Evolutionary conservation across 1,284 basidiomycete species (phyloP).

Genomic region (Ustilago bromivora): DNA sequence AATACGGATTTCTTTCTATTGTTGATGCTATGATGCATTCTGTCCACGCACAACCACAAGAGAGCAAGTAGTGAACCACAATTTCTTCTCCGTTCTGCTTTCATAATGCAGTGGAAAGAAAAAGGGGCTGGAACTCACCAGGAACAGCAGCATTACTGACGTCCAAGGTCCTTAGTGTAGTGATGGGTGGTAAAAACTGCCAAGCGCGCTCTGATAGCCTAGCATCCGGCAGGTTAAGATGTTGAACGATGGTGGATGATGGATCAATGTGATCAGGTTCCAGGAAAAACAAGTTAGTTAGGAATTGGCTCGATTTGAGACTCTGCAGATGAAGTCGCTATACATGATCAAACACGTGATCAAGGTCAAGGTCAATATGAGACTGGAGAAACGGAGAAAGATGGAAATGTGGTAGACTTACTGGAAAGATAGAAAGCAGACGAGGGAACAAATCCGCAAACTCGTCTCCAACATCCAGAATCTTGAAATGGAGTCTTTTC

Average conservation of each 20-base stretch:
- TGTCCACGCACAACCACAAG: neutral
- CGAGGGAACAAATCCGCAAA: conserved; percentile 25
- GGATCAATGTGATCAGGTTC: conserved; percentile 6
- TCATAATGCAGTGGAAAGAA: no score
- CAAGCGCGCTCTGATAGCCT: conserved; percentile 23
- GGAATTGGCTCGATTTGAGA: conserved; percentile 21
- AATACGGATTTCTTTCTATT: conserved; percentile 20
- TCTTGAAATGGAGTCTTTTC: conserved; percentile 17
- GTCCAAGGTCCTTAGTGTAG: conserved; percentile 24
- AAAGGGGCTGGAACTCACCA: conserved; percentile 6
- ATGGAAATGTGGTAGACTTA: conserved; percentile 3
- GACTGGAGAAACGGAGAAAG: neutral
- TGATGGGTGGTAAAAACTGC: conserved; percentile 20
- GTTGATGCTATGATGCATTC: conserved; percentile 20
- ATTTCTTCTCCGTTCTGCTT: no score
- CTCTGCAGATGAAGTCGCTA: conserved; percentile 18
- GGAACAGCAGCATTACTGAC: conserved; percentile 28
- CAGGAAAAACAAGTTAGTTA: conserved; percentile 16
- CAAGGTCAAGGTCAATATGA: neutral
- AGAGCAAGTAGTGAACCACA: neutral
- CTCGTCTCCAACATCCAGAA: conserved; percentile 28
- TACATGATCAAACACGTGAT: neutral
- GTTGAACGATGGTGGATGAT: conserved; percentile 7
- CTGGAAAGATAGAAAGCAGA: conserved; percentile 17
- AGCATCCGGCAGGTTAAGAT: conserved; percentile 25